These are phyloP conservation scores for Ceratocystis lukuohia DNA, from an alignment of 2,329 filamentous ascomycete genomes.

Conservation along the genomic window DNA sequence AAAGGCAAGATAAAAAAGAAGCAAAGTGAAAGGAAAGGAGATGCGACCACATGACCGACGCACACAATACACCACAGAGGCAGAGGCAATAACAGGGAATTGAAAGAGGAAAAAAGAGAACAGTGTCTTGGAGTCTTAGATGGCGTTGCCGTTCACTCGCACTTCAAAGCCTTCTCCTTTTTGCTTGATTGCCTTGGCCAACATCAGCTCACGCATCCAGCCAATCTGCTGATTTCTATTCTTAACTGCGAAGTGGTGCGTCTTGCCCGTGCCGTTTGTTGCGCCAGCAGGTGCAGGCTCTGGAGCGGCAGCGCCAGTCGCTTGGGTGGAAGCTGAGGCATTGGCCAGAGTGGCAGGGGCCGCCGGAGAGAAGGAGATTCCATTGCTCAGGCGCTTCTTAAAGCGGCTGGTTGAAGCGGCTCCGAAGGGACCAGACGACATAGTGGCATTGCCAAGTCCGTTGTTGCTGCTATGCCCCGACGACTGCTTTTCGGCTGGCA, in stretches of 20 bases:
- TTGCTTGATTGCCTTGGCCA: constrained; percentile 73
- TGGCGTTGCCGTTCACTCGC: constrained; percentile 67
- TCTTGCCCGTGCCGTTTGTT: constrained; percentile 57
- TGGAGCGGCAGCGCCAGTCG: constrained; percentile 19
- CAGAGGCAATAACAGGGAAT: constrained; percentile 14
- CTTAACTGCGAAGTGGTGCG: constrained; percentile 87
- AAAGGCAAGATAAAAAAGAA: constrained; percentile 20
- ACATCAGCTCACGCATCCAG: constrained; percentile 92
- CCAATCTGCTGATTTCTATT: constrained; percentile 82
- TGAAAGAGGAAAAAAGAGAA: constrained; percentile 7
- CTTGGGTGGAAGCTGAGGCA: constrained; percentile 33
- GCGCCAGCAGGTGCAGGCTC: constrained; percentile 31
- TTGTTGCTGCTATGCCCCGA: constrained; percentile 24
- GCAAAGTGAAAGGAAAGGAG: constrained; percentile 17
- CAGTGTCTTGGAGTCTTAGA: constrained; percentile 30
- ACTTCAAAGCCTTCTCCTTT: constrained; percentile 75
- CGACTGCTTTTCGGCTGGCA: constrained; percentile 49
- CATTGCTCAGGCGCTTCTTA: constrained; percentile 16
- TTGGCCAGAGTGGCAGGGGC: constrained; percentile 25
- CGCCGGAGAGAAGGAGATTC: neutral
- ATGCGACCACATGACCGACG: constrained; percentile 3
- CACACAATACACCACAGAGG: neutral
- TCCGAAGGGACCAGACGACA: constrained; percentile 3
- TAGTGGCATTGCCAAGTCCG: constrained; percentile 23
- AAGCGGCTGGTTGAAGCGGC: constrained; percentile 7